A percentile compares a stretch with the other conserved stretches of the same genome.
phyloP scores from a whole-genome alignment of 2,329 filamentous ascomycete genomes.

The Cercospora citrullina region DNA sequence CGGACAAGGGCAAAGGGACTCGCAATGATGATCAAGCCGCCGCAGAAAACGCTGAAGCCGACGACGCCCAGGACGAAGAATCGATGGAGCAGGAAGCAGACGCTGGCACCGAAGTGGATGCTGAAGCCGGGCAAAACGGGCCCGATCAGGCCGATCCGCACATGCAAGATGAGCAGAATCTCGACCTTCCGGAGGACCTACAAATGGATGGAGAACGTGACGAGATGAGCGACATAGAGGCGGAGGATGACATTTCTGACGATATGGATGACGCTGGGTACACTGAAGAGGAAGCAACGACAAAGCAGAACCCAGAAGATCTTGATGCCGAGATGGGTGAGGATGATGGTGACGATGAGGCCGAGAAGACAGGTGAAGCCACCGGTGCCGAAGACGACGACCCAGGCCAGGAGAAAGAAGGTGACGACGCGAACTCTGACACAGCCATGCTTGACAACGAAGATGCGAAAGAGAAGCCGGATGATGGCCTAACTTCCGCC shows the following conservation, averaged over 20 bases:
- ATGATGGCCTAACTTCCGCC: slow-evolving; percentile 49
- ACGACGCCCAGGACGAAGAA: slow-evolving; percentile 54
- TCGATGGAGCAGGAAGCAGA: slow-evolving; percentile 58
- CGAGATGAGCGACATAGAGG: slow-evolving; percentile 49
- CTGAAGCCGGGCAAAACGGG: slow-evolving; percentile 67
- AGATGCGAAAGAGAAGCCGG: slow-evolving; percentile 44
- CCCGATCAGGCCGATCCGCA: slow-evolving; percentile 70
- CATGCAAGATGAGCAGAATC: slow-evolving; percentile 74
- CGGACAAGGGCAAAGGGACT: slow-evolving; percentile 57
- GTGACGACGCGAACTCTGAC: slow-evolving; percentile 44
- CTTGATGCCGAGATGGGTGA: slow-evolving; percentile 30
- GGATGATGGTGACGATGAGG: slow-evolving; percentile 25
- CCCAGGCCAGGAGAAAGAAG: slow-evolving; percentile 40
- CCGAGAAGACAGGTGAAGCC: slow-evolving; percentile 27
- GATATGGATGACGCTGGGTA: slow-evolving; percentile 24
- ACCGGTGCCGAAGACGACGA: slow-evolving; percentile 39
- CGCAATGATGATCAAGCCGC: slow-evolving; percentile 48
- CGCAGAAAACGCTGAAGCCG: slow-evolving; percentile 46
- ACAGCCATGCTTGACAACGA: slow-evolving; percentile 42
- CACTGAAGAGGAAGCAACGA: slow-evolving; percentile 19
- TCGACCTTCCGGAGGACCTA: slow-evolving; percentile 86
- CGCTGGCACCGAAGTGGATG: slow-evolving; percentile 50
- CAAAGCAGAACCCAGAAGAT: slow-evolving; percentile 24
- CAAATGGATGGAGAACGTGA: slow-evolving; percentile 71
- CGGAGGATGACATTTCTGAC: slow-evolving; percentile 36